Evolutionary conservation across 1,284 basidiomycete species (phyloP).

Genomic region (Cystobasidium slooffiae): DNA sequence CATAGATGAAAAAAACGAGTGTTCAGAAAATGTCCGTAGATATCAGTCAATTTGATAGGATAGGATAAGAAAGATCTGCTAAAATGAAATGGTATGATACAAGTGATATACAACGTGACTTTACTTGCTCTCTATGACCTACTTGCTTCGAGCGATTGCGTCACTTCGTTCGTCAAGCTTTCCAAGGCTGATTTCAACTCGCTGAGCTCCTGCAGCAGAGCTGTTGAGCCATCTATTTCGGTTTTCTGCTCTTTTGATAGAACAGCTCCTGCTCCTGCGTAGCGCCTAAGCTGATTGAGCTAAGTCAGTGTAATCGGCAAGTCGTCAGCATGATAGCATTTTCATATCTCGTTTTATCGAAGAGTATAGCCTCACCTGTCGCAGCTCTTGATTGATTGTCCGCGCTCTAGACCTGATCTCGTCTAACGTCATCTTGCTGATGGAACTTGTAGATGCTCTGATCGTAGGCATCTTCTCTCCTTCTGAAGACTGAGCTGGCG

Average conservation of each 20-base stretch:
- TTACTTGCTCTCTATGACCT: not conserved
- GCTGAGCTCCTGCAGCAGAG: slow-evolving; percentile 10
- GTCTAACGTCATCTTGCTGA: slow-evolving; percentile 1
- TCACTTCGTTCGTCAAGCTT: slow-evolving; percentile 5
- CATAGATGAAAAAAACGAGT: not conserved
- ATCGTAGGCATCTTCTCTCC: not conserved
- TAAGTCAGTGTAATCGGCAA: not conserved
- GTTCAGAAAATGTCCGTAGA: not conserved
- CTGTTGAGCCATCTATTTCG: not conserved
- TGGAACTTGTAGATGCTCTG: not conserved
- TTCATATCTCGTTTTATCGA: not conserved
- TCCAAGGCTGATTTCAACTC: not conserved
- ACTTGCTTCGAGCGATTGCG: slow-evolving; percentile 1
- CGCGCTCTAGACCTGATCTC: slow-evolving; percentile 4
- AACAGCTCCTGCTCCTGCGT: slow-evolving; percentile 35
- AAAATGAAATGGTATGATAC: not conserved
- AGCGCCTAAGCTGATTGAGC: slow-evolving; percentile 30
- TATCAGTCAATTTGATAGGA: not conserved
- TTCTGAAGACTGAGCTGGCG: not conserved
- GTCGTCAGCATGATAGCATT: not conserved
- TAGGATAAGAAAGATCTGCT: not conserved
- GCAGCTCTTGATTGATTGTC: slow-evolving; percentile 19
- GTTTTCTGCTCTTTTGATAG: slow-evolving; percentile 23
- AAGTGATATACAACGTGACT: no score
- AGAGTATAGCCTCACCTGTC: slow-evolving; percentile 13